Evolutionary conservation across 495 filamentous ascomycete genomes (phyloP), one percentile per base, ranked within the genome.

Genomic region (Chaetomium cochliodes): DNA sequence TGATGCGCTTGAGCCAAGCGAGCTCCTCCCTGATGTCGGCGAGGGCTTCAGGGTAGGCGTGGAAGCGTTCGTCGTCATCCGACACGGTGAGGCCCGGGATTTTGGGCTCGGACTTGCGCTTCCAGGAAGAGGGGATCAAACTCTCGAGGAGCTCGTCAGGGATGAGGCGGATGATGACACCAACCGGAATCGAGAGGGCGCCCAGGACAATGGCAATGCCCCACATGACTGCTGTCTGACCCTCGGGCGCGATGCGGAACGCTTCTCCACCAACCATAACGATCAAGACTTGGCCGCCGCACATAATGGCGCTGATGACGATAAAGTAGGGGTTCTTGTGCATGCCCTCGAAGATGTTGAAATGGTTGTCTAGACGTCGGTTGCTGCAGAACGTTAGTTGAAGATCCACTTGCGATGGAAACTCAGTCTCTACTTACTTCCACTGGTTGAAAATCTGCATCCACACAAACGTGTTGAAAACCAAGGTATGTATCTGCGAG

Each of bases 361-460:
- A 86, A 20, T 88, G 82, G 77, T 96, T 96, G 75, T 96, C 92
- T 23, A 96, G 80, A 25, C 91, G 90, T 53, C 92, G 90, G 76
- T 92, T 93, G 81, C 84, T 87, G 56, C 28, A 58, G 12, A 63
- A n/a, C 1, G 64, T 74, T 67, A 73, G 72, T 57, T 5, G 6
- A 60, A 23, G 23, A 44, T 28, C 9, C 33, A 37, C 33, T 37
- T 26, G 2, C 8, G 3, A 16, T 33, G 33, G n/a, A 6, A 37
- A 9, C 33, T 37, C 33, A 37, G 33, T 37, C 9, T 60, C 20
- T 68, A 83, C 84, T 84, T 81, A 87, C 84, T 94, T 96, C 85
- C 92, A 93, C 73, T 93, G 88, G 75, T 96, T 96, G 80, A 96
- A 96, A 66, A 96, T 93, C 66, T 96, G 92, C 91, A 96, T 94